Conservation (phyloP, 768 basidiomycete species). For the Phanerochaete sordida region DNA sequence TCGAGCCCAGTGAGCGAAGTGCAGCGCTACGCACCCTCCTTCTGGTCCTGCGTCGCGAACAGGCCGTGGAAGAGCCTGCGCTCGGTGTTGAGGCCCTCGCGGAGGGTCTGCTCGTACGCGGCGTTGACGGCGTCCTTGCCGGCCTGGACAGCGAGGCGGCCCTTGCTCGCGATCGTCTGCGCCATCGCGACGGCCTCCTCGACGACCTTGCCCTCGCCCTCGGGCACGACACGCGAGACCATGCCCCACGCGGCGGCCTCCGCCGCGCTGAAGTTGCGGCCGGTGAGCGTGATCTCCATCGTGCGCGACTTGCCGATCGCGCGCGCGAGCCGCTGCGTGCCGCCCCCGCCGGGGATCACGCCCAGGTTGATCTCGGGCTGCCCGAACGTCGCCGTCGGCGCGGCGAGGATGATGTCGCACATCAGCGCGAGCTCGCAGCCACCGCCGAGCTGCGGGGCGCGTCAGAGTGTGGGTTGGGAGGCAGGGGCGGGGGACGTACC, state of each 20-base stretch:
- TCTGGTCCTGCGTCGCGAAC: conserved; percentile 93
- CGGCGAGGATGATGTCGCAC: conserved; percentile 93
- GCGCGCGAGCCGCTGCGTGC: conserved; percentile 85
- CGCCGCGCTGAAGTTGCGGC: conserved; percentile 72
- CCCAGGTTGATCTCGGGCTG: conserved; percentile 97
- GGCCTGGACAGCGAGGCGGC: conserved; percentile 78
- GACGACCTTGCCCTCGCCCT: conserved; percentile 76
- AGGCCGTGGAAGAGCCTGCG: conserved; percentile 85
- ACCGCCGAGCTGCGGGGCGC: conserved; percentile 73
- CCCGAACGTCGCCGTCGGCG: conserved; percentile 87
- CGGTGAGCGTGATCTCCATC: conserved; percentile 94
- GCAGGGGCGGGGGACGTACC: conserved; percentile 31
- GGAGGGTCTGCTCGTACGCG: conserved; percentile 77
- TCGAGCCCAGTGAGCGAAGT: conserved; percentile 4
- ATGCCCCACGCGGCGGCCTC: conserved; percentile 90
- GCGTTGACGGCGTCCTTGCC: conserved; percentile 94
- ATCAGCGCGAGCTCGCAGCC: conserved; percentile 96
- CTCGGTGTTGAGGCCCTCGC: conserved; percentile 85
- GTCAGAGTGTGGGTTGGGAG: background rate
- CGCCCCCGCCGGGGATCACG: conserved; percentile 92
- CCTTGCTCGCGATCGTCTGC: conserved; percentile 74
- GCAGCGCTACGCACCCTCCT: conserved; percentile 66
- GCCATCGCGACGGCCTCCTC: conserved; percentile 84
- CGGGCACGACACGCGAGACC: conserved; percentile 74
- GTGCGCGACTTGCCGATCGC: conserved; percentile 89